Evolutionary conservation across 2,329 filamentous ascomycete species (phyloP), one percentile per base, ranked within the genome.

Genomic region (Hymenoscyphus fructigenus): DNA sequence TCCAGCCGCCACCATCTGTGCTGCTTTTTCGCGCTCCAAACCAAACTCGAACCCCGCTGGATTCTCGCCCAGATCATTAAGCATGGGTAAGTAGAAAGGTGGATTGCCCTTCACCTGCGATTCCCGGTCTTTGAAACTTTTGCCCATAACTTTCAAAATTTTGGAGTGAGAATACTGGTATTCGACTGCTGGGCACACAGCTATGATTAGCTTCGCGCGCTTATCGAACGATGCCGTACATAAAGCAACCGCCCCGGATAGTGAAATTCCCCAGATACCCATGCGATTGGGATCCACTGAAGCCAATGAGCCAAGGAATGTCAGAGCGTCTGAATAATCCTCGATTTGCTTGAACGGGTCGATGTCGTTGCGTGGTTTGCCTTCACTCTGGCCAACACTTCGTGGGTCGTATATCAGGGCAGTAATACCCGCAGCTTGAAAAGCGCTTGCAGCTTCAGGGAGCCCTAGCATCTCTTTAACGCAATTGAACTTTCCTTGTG

Each of bases 21-120:
- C 53, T 6, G 10, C 10, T 10, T 23, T 23, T 32, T 28, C 23
- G 6, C 5, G 5, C 9, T 29, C 23, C 5, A 6, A 6, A 29
- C 14, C 6, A 7, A 5, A 17, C 6, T 20, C 53, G 12, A 36
- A 36, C 12, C 34, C 34, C 34, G 12, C 34, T 5, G 53, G 53
- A 23, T 57, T 57, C 17, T 57, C 53, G 14, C 53, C 53, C 23
- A 12, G 10, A 6, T 17, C 15, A 6, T 5, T 57, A 6, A 59
- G 28, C 34, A 34, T 41, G 20, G 77, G 76, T 0, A 82, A 61
- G 55, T 71, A 75, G 61, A 78, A 73, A 0, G 80, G 75, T 41
- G 68, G 62, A 65, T 81, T 81, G 12, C 80, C 80, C 0, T 58
- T 60, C 0, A 76, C 20, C 60, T 77, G 78, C 0, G 78, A 79